Base-by-base conservation (phyloP, 2,329 filamentous ascomycete species). In the Fusarium continuum region DNA sequence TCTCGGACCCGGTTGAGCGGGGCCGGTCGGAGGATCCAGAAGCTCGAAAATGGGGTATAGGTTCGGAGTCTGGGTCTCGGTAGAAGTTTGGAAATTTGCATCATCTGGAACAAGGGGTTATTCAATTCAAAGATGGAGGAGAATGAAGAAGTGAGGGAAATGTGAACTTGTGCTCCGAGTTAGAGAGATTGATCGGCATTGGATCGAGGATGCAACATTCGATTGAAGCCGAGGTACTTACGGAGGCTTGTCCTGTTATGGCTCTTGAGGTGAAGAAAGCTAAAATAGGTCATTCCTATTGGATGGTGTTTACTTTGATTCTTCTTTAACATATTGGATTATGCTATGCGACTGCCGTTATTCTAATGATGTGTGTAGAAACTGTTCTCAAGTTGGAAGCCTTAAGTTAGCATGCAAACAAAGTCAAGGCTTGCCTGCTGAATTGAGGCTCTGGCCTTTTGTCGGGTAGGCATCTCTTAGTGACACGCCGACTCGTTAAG, bases 181-280 rank as follows among this genome's bases (percentile, higher is more conserved):
- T 32, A 36, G 19, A 16, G 28, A 47, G 34, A 26, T 45, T 38
- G 55, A 54, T 56, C 40, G 25, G 38, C 35, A 43, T 49, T 29
- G 32, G 17, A 39, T 45, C 50, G 46, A 55, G 60, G 47, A 52
- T 52, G 51, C 19, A 43, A 34, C 36, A 43, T 28, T 32, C 19
- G 23, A 47, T 43, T 43, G 36, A 64, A 57, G 62, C 61, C 61
- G 61, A 65, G 61, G 61, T 47, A 53, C 39, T 23, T 43, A 51
- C 31, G 36, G 17, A 29, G 29, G 47, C 36, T 48, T 47, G 54
- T 45, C 52, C 40, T 34, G 44, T 44, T 19, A 22, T 16, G 19
- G 9, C 31, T 10, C 16, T 19, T 60, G 22, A 13, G 38, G 32
- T 35, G 16, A 45, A 19, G 35, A 47, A 55, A 41, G 20, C 29